Percentiles rank a stretch among this genome's conserved stretches.
These are phyloP conservation scores for Cyanidioschyzon merolae DNA, from an alignment of 23 red algal species.

Conservation along the genomic window DNA sequence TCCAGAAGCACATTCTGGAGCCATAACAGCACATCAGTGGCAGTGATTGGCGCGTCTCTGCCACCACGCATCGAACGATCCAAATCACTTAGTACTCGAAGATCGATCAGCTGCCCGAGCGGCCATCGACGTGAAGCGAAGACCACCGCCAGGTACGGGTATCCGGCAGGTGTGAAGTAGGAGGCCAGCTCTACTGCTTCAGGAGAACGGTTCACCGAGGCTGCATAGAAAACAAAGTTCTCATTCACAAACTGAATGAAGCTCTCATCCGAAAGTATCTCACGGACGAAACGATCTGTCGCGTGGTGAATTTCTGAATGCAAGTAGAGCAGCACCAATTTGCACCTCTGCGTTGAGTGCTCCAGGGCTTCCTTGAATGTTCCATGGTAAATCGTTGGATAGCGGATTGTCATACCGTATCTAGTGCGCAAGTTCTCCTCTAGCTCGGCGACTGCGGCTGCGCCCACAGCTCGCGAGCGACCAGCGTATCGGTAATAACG, in stretches of 20 bases:
- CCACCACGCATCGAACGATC: conserved; percentile 12
- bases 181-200: conserved; percentile 23
- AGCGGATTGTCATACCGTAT: not conserved
- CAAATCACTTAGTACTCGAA: not conserved
- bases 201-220: conserved; percentile 35
- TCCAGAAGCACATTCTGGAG: conserved; percentile 35
- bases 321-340: conserved; percentile 81
- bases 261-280: conserved; percentile 33
- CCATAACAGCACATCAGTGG: conserved; percentile 36
- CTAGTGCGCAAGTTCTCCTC: not conserved
- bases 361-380: conserved; percentile 1
- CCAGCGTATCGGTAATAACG: not conserved
- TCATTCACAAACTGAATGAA: conserved; percentile 47
- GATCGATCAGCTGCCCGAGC: conserved; percentile 19
- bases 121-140: conserved; percentile 14
- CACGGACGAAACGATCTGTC: conserved; percentile 42
- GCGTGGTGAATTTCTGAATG: conserved; percentile 60
- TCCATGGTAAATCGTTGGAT: not conserved
- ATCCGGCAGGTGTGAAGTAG: conserved; percentile 19
- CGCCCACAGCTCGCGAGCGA: not conserved
- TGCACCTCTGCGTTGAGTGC: not conserved
- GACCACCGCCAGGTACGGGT: conserved; percentile 75
- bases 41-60: not conserved
- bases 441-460: not conserved
- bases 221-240: conserved; percentile 62